Evolutionary conservation across 768 basidiomycete genomes (phyloP), one percentile per base, ranked within the genome.

Genomic region (Lactarius akahatsu): DNA sequence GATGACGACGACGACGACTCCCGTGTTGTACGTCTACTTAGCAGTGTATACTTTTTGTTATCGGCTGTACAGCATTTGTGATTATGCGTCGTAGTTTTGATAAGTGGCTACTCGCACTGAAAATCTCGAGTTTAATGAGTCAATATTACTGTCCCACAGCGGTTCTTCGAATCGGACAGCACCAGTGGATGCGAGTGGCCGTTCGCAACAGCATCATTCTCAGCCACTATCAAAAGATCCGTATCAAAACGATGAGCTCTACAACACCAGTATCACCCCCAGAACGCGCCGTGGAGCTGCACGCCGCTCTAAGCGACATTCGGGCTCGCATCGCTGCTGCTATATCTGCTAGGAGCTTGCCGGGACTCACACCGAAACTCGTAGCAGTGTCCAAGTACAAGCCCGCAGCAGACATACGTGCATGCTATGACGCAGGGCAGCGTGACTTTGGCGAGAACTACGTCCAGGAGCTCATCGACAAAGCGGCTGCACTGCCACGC

Each of bases 401-500:
- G 75, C 92, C 96, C 5, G 84, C 89, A 4, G 85, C 87, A 10
- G 96, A 98, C 76, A 87, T 98, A 66, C 80, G 87, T 32, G 90
- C 89, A 11, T 91, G 94, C 70, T 92, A 91, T 73, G 82, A 90
- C 59, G 80, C 82, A 16, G 93, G 91, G 0, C 92, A 97, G 69
- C 80, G 88, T 2, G 93, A 96, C 76, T 99, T 98, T 73, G 97
- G 97, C 8, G 97, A 99, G 79, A 99, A 99, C 76, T 98, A 98
- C 73, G 94, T 94, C 13, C 90, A 96, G 71, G 96, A 98, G 72
- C 77, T 98, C 67, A 88, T 87, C 45, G 94, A 93, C 38, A 97
- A 97, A 74, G 92, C 94, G 1, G 43, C 58, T 15, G 20, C 32
- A 34, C 34, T 67, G 10, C 66, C 66, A 0, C 79, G 78, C 65